Evolutionary conservation across 1,284 basidiomycete species (phyloP), one percentile per base, ranked within the genome.

Genomic region (Leccinum pachyderme): DNA sequence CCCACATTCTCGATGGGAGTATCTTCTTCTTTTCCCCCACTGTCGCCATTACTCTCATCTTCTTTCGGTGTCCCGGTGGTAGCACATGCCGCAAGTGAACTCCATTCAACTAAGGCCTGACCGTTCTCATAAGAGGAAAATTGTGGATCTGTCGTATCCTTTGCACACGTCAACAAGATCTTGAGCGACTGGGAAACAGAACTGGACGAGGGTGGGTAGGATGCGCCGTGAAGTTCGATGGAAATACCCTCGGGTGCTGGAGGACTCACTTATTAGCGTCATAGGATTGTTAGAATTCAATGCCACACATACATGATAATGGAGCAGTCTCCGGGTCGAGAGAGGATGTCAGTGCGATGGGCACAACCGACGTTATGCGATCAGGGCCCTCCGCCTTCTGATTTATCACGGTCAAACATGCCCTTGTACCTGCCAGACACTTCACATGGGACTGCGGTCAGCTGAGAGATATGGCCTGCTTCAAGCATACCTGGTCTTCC

Each of bases 321-420:
- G 68, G 59, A 47, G 69, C 65, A 50, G 73, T 77, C 51, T 75
- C 70, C 7, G 79, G 71, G 13, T 77, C 61, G 24, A 80, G 68
- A 27, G 68, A 69, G 8, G 75, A 67, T 0, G 78, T 74, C 57
- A 81, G 75, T 18, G 82, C 86, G 29, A 91, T 64, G 22, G 86
- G 83, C 56, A 91, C 81, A 18, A 89, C 87, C 43, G 82, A 74
- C 35, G 83, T 74, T 63, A 91, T 72, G 49, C 86, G 79, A 59
- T 87, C 83, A 7, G 68, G 51, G 49, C 75, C 66, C 33, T 73
- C 76, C 6, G 64, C 62, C 71, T 88, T 91, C 63, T 75, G 64
- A 65, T 89, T 91, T 37, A 77, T 79, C 62, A 78, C 81, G 4
- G 82, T 87, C 33, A 91, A 73, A 69, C 90, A 93, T 51, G 82